Evolutionary conservation across 192 early-diverging fungal species (phyloP).

Genomic region (Backusella liffmaniae): DNA sequence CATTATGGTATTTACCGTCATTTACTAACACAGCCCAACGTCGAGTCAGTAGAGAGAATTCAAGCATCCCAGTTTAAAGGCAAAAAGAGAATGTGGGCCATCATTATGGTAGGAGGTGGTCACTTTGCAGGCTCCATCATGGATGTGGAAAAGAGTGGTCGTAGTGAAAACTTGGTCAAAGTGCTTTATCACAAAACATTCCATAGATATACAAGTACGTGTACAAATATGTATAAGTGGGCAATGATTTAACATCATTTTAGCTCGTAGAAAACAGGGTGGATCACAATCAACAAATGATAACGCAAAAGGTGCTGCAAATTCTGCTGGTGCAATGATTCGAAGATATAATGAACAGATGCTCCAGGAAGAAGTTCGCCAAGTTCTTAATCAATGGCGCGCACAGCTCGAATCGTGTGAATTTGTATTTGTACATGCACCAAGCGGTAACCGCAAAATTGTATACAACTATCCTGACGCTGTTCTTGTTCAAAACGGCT

Average conservation of each 20-base stretch:
- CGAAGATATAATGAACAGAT: constrained; percentile 88
- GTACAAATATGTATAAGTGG: neutral
- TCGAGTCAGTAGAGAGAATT: neutral
- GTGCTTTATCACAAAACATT: constrained; percentile 87
- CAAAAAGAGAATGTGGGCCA: constrained; percentile 61
- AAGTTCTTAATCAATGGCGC: constrained; percentile 72
- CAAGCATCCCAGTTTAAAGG: neutral
- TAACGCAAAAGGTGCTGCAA: constrained; percentile 73
- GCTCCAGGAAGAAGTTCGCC: constrained; percentile 75
- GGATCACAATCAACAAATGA: constrained; percentile 86
- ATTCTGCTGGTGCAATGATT: constrained; percentile 88
- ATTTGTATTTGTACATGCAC: constrained; percentile 78
- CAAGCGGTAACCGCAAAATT: constrained; percentile 52
- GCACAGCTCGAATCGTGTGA: constrained; percentile 56
- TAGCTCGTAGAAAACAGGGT: constrained; percentile 91
- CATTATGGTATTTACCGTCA: constrained; percentile 48
- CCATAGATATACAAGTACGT: constrained; percentile 88
- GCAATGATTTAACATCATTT: no score
- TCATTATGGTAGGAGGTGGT: constrained; percentile 82
- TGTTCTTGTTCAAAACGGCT: constrained; percentile 41
- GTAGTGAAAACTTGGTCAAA: constrained; percentile 36
- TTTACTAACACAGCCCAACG: constrained; percentile 19
- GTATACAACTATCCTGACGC: constrained; percentile 54
- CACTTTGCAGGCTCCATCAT: constrained; percentile 91
- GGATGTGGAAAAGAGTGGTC: constrained; percentile 57